Percentiles rank a stretch among this genome's conserved stretches.
Evolutionary conservation across 2,329 filamentous ascomycete genomes (phyloP).

Genomic region (Talaromyces atroroseus): DNA sequence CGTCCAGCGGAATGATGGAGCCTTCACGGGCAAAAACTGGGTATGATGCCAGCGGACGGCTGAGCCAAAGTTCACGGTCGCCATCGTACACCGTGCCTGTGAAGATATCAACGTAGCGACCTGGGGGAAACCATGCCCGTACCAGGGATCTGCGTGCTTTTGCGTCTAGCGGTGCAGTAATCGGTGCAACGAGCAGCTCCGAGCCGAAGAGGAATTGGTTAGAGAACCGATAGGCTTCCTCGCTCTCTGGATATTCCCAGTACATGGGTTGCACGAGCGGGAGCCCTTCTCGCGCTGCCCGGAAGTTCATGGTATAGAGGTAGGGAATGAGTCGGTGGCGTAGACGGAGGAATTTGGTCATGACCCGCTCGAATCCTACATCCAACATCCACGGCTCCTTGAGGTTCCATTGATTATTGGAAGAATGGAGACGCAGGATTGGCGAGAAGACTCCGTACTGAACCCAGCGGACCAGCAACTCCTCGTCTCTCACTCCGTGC

Average conservation of each 20-base stretch:
- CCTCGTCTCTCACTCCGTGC: slow-evolving; percentile 51
- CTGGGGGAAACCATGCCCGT: slow-evolving; percentile 53
- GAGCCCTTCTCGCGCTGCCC: slow-evolving; percentile 40
- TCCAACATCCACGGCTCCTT: slow-evolving; percentile 60
- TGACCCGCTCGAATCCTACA: slow-evolving; percentile 41
- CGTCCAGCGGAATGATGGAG: slow-evolving; percentile 54
- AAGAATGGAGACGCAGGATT: slow-evolving; percentile 57
- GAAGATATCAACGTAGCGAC: slow-evolving; percentile 53
- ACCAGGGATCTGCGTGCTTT: slow-evolving; percentile 45
- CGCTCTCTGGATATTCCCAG: slow-evolving; percentile 51
- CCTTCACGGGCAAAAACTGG: slow-evolving; percentile 55
- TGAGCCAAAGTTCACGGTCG: slow-evolving; percentile 48
- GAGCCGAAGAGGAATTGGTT: slow-evolving; percentile 59
- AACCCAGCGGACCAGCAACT: slow-evolving; percentile 56
- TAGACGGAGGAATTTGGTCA: slow-evolving; percentile 48
- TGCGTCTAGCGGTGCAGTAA: slow-evolving; percentile 47
- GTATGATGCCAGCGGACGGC: slow-evolving; percentile 45
- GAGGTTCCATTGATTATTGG: slow-evolving; percentile 52
- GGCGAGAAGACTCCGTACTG: slow-evolving; percentile 59
- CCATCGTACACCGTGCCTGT: slow-evolving; percentile 55
- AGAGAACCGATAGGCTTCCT: slow-evolving; percentile 51
- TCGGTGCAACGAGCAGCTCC: slow-evolving; percentile 52
- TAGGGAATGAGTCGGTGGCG: slow-evolving; percentile 58
- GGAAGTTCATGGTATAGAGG: slow-evolving; percentile 53
- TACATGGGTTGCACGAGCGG: slow-evolving; percentile 59